phyloP scores from a whole-genome alignment of 768 basidiomycete genomes.

The Lactifluus hygrophoroides region DNA sequence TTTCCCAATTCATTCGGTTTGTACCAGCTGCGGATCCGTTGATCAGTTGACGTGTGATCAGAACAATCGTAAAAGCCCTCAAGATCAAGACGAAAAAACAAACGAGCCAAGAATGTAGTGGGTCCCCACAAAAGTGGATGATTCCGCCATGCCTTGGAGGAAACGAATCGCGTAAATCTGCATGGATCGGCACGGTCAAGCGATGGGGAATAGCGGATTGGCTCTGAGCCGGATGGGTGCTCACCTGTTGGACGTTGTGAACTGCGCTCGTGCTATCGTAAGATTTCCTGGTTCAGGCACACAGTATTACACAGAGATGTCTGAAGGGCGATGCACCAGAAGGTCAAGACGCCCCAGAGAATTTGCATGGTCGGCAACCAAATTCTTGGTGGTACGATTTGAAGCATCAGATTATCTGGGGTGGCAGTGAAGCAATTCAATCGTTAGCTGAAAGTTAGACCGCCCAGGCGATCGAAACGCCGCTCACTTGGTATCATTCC shows the following conservation, averaged over 20 bases:
- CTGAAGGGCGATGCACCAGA: conserved; percentile 35
- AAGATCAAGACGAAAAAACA: conserved; percentile 32
- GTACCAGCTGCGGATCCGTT: conserved; percentile 48
- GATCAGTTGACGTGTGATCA: not conserved
- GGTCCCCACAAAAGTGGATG: conserved; percentile 69
- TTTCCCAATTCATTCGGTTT: conserved; percentile 62
- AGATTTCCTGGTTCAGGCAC: not conserved
- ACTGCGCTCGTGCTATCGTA: conserved; percentile 53
- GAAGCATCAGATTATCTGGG: conserved; percentile 57
- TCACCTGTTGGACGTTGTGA: conserved; percentile 47
- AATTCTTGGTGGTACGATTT: conserved; percentile 51
- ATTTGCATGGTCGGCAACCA: conserved; percentile 62
- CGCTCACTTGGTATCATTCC: conserved; percentile 61
- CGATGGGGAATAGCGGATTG: too few relatives aligned
- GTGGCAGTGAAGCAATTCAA: not conserved
- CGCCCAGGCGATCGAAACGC: not conserved
- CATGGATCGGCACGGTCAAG: not conserved
- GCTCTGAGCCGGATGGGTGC: not conserved
- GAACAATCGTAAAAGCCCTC: too few relatives aligned
- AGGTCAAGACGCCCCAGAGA: conserved; percentile 57
- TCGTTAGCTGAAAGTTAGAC: not conserved
- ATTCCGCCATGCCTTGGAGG: conserved; percentile 63
- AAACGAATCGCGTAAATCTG: conserved; percentile 65
- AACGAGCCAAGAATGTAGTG: conserved; percentile 67
- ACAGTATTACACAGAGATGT: not conserved